Conservation (phyloP, 306 rosid species). For the Corylus heterophylla region DNA sequence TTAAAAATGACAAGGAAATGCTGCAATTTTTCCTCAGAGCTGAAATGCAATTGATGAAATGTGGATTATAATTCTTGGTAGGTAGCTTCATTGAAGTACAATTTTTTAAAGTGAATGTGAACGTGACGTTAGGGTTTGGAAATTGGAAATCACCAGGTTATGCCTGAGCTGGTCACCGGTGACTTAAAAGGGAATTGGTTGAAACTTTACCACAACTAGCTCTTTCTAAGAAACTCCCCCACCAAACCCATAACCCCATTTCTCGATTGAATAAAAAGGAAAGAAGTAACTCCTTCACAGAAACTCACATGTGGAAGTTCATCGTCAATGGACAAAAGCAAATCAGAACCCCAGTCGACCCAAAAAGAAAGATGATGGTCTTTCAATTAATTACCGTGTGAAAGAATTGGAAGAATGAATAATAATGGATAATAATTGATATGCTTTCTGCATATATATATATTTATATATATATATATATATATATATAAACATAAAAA, state of each 20-base stretch:
- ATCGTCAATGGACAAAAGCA: constrained; percentile 11
- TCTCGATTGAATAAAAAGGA: neutral
- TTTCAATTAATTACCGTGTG: too few species aligned
- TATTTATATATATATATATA: too few species aligned
- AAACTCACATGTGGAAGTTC: neutral
- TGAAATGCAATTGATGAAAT: too few species aligned
- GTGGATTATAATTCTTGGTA: too few species aligned
- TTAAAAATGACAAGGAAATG: too few species aligned
- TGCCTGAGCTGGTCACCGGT: neutral
- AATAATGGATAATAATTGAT: too few species aligned
- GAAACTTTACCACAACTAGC: neutral
- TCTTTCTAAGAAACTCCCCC: neutral
- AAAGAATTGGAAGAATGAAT: too few species aligned
- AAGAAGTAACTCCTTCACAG: neutral
- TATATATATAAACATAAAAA: neutral
- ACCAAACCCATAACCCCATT: neutral
- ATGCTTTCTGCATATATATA: too few species aligned
- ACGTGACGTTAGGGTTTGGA: neutral
- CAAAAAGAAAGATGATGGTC: too few species aligned
- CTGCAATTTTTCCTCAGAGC: too few species aligned
- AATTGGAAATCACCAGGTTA: neutral
- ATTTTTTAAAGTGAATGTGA: neutral
- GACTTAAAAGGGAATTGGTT: neutral
- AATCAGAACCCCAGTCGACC: neutral
- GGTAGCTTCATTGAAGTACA: too few species aligned